These are phyloP conservation scores for Aspergillus sojae DNA, from an alignment of 2,329 filamentous ascomycete species.

Conservation along the genomic window DNA sequence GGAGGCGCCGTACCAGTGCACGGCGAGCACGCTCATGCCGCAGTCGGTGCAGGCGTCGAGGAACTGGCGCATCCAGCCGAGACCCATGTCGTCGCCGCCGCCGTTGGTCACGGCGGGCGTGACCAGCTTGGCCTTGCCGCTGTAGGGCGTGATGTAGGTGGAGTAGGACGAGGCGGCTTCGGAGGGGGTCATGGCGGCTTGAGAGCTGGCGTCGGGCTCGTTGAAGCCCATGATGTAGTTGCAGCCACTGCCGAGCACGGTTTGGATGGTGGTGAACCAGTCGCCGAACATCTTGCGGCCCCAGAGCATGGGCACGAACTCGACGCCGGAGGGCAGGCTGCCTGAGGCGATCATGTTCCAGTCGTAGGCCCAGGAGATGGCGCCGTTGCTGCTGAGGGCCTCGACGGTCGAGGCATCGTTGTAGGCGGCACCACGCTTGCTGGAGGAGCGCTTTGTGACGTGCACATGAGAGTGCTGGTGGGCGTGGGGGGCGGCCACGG, in stretches of 20 bases:
- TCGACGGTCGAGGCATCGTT: constrained; percentile 39
- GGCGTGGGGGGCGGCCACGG: constrained; percentile 35
- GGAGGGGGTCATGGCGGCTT: constrained; percentile 41
- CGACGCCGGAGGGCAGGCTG: constrained; percentile 34
- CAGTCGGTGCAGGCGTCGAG: constrained; percentile 43
- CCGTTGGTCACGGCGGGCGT: constrained; percentile 48
- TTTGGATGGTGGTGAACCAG: constrained; percentile 40
- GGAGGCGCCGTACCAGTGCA: constrained; percentile 49
- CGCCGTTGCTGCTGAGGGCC: constrained; percentile 31
- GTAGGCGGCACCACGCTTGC: constrained; percentile 42
- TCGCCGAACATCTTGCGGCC: constrained; percentile 38
- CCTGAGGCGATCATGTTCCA: constrained; percentile 42
- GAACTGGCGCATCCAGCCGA: constrained; percentile 46
- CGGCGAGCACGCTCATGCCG: constrained; percentile 43
- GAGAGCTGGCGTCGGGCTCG: constrained; percentile 46
- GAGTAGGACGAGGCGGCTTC: constrained; percentile 42
- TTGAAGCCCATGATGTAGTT: constrained; percentile 49
- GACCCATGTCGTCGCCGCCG: constrained; percentile 33
- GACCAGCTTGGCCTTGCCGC: constrained; percentile 42
- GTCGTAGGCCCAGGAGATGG: constrained; percentile 50
- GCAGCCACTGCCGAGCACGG: constrained; percentile 37
- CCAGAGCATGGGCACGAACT: constrained; percentile 52
- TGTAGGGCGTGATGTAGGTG: constrained; percentile 42
- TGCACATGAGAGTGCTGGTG: constrained; percentile 8
- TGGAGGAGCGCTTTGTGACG: constrained; percentile 10